These are phyloP conservation scores for Penicillium frequentans DNA, from an alignment of 2,329 filamentous ascomycete genomes.

Conservation along the genomic window DNA sequence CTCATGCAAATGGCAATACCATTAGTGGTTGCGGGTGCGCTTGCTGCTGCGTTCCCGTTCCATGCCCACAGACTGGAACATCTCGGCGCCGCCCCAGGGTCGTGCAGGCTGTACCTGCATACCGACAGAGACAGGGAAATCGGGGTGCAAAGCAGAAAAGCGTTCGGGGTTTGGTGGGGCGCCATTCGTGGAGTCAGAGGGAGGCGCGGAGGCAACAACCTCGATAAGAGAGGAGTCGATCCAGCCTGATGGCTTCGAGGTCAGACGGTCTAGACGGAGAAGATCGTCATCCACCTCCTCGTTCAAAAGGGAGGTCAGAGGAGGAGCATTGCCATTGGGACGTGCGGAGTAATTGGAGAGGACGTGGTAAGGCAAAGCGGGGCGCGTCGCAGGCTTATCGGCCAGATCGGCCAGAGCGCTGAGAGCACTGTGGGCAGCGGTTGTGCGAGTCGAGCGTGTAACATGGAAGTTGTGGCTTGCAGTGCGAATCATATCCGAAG, in stretches of 20 bases:
- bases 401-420: conserved; percentile 59
- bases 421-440: conserved; percentile 51
- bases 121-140: conserved; percentile 45
- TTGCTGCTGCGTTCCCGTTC: conserved; percentile 26
- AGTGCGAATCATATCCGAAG: conserved; percentile 62
- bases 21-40: conserved; percentile 22
- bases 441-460: conserved; percentile 55
- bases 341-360: conserved; percentile 47
- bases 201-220: conserved; percentile 33
- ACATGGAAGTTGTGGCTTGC: conserved; percentile 57
- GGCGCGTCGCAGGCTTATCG: conserved; percentile 48
- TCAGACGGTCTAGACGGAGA: conserved; percentile 41
- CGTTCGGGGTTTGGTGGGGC: conserved; percentile 33
- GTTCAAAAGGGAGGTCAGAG: conserved; percentile 45
- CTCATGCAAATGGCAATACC: not conserved
- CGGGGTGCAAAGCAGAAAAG: conserved; percentile 44
- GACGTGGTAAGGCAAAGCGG: conserved; percentile 48
- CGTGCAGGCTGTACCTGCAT: conserved; percentile 43
- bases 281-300: conserved; percentile 50
- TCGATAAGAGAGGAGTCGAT: conserved; percentile 45
- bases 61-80: conserved; percentile 24
- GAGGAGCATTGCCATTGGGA: conserved; percentile 44
- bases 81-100: conserved; percentile 22
- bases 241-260: conserved; percentile 39
- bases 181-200: conserved; percentile 29